Evolutionary conservation across 2,329 filamentous ascomycete species (phyloP).

Genomic region (Neofusicoccum ribis): DNA sequence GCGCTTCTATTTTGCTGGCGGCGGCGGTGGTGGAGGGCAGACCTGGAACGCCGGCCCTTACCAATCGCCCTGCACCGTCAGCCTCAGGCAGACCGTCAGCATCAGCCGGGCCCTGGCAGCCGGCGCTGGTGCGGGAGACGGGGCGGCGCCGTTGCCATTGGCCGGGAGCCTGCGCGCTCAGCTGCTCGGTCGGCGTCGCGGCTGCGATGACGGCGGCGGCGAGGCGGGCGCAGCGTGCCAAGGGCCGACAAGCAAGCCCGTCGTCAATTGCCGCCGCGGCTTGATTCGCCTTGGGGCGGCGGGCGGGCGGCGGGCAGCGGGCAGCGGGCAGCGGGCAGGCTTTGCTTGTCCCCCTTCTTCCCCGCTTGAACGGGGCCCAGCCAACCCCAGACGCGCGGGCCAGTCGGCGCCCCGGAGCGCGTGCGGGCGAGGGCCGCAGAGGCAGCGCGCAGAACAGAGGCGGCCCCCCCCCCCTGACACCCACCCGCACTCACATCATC

Average conservation of each 20-base stretch:
- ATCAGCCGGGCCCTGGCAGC: too few relatives aligned
- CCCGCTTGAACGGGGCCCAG: not conserved
- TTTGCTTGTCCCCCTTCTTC: not conserved
- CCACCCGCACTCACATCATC: too few relatives aligned
- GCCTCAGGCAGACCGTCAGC: not conserved
- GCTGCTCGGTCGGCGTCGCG: not conserved
- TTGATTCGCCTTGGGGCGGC: not conserved
- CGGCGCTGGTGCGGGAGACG: too few relatives aligned
- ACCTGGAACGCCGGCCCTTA: not conserved
- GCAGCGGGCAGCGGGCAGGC: not conserved
- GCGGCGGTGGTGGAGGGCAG: not conserved
- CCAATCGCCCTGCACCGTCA: not conserved
- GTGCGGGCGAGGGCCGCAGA: too few relatives aligned
- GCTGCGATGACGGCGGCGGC: not conserved
- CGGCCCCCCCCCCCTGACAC: too few relatives aligned
- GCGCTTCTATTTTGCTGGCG: too few relatives aligned
- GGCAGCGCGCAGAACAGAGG: not conserved
- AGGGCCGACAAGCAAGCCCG: not conserved
- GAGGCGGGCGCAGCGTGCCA: not conserved
- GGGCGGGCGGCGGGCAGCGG: not conserved
- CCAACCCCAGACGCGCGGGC: constrained; percentile 9
- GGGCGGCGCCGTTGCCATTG: too few relatives aligned
- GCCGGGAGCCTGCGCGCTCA: too few relatives aligned
- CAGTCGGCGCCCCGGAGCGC: not conserved
- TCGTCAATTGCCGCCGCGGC: not conserved